Evolutionary conservation across 2,329 filamentous ascomycete genomes (phyloP).

Genomic region (Domatiomyces catenatus): DNA sequence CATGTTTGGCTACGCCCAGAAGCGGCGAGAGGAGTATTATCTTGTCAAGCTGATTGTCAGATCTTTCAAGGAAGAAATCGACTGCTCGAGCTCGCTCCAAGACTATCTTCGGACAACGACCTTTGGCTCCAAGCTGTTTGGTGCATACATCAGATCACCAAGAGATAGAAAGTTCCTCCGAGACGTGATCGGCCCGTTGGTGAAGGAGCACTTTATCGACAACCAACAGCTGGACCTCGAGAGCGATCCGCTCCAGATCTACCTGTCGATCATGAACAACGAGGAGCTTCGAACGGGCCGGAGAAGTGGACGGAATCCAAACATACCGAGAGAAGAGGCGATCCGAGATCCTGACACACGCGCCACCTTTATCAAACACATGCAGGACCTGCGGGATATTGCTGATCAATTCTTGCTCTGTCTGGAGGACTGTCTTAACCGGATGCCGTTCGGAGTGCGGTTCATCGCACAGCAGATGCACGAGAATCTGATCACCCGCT

Average conservation of each 20-base stretch:
- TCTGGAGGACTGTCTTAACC: conserved; percentile 67
- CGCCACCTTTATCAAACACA: conserved; percentile 80
- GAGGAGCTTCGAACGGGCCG: conserved; percentile 86
- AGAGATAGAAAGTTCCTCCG: conserved; percentile 84
- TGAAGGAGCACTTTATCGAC: conserved; percentile 84
- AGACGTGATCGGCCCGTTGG: conserved; percentile 67
- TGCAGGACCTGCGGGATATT: conserved; percentile 86
- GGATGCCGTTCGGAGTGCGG: conserved; percentile 84
- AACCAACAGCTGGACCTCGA: conserved; percentile 83
- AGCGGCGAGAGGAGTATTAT: conserved; percentile 92
- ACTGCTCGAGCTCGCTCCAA: conserved; percentile 54
- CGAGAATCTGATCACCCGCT: conserved; percentile 58
- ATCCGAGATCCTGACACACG: conserved; percentile 90
- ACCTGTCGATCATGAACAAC: conserved; percentile 88
- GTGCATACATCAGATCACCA: conserved; percentile 78
- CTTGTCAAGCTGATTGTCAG: conserved; percentile 73
- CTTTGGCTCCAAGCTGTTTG: conserved; percentile 79
- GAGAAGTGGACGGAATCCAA: conserved; percentile 62
- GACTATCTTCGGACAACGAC: conserved; percentile 82
- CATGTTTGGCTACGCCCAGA: conserved; percentile 92
- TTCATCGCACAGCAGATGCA: conserved; percentile 80
- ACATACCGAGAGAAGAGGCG: conserved; percentile 82
- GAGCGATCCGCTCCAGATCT: conserved; percentile 95
- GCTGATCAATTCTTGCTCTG: conserved; percentile 75
- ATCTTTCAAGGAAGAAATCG: conserved; percentile 74